Conservation (phyloP, 306 rosid species). For the Herpetospermum pedunculosum region DNA sequence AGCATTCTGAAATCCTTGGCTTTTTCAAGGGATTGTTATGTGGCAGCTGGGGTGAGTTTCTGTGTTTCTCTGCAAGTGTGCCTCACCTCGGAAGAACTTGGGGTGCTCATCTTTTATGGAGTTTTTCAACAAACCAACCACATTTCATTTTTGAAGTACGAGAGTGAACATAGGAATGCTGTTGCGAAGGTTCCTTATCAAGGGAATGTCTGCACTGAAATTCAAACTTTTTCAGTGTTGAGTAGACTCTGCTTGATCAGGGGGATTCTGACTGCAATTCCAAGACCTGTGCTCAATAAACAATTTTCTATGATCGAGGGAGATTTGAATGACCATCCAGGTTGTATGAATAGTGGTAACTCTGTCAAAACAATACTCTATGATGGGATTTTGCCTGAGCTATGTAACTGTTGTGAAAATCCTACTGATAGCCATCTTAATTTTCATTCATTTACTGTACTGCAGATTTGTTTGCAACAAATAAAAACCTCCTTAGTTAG, state of each 20-base stretch:
- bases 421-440: conserved; percentile 88
- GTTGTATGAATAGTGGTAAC: conserved; percentile 7
- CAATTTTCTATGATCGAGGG: conserved; percentile 22
- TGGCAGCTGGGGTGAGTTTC: conserved; percentile 86
- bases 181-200: conserved; percentile 45
- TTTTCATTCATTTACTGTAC: conserved; percentile 79
- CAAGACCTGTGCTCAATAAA: conserved; percentile 64
- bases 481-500: conserved; percentile 53
- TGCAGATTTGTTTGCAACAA: conserved; percentile 97
- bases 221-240: conserved; percentile 38
- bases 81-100: conserved; percentile 53
- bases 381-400: conserved; percentile 88
- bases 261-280: conserved; percentile 82
- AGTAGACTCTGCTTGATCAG: conserved; percentile 82
- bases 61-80: conserved; percentile 75
- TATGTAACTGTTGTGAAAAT: conserved; percentile 77
- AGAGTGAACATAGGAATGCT: conserved; percentile 23
- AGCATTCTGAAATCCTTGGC: conserved; percentile 49
- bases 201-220: conserved; percentile 36
- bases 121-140: conserved; percentile 30
- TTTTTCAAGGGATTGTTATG: conserved; percentile 77
- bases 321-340: conserved; percentile 19
- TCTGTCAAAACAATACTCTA: conserved; percentile 50
- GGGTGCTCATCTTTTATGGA: conserved; percentile 49
- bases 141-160: conserved; percentile 14